A percentile compares a stretch with the other conserved stretches of the same genome.
Conservation (phyloP, 495 filamentous ascomycete species). For the Penicillium angulare region DNA sequence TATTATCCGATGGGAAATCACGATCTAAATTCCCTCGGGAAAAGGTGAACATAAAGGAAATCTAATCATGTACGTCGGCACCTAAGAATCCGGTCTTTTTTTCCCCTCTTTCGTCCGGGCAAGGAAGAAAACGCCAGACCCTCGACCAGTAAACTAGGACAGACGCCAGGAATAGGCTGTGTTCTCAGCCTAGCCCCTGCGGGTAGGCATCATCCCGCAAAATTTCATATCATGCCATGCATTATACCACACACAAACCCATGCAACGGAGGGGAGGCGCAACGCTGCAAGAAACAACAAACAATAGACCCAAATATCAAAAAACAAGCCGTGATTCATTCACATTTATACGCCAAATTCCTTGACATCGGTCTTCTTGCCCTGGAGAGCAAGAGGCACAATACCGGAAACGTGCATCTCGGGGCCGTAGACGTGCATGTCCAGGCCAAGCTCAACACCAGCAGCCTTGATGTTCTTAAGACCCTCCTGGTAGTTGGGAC, state of each 20-base stretch:
- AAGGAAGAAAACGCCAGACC: slow-evolving; percentile 32
- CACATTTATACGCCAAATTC: slow-evolving; percentile 47
- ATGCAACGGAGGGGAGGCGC: slow-evolving; percentile 29
- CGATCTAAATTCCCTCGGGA: slow-evolving; percentile 27
- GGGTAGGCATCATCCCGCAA: slow-evolving; percentile 20
- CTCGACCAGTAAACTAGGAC: slow-evolving; percentile 24
- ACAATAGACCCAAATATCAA: slow-evolving; percentile 7
- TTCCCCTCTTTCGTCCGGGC: slow-evolving; percentile 19
- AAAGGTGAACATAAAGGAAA: slow-evolving; percentile 32
- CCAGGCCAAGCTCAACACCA: slow-evolving; percentile 84
- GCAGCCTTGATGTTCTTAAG: slow-evolving; percentile 99
- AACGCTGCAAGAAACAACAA: slow-evolving; percentile 35
- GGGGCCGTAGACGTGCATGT: slow-evolving; percentile 96
- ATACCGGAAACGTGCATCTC: slow-evolving; percentile 87
- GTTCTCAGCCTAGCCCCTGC: slow-evolving; percentile 5
- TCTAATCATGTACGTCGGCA: slow-evolving; percentile 37
- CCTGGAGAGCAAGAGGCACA: slow-evolving; percentile 63
- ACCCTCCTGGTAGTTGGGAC: slow-evolving; percentile 99
- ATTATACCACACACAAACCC: slow-evolving; percentile 44
- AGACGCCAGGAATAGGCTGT: slow-evolving; percentile 12
- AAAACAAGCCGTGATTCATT: slow-evolving; percentile 17
- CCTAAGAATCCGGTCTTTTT: slow-evolving; percentile 26
- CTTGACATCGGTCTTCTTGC: slow-evolving; percentile 56
- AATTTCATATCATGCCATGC: slow-evolving; percentile 49
- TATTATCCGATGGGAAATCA: slow-evolving; percentile 35